Percentiles rank a stretch among this genome's conserved stretches.
These are phyloP conservation scores for Plasmodium adleri DNA, from an alignment of 169 alveolate genomes.

Conservation along the genomic window DNA sequence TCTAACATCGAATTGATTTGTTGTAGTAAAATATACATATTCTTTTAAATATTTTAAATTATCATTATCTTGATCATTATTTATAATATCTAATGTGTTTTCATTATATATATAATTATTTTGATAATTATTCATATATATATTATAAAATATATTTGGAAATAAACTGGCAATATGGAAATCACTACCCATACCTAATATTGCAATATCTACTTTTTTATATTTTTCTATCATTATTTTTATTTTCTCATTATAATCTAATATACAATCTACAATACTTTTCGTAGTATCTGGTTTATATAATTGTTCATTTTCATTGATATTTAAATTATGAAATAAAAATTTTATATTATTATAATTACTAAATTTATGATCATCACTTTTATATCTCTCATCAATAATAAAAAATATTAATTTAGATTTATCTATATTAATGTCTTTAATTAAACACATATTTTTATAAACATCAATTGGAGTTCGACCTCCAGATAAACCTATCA, in stretches of 20 bases:
- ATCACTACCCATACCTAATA: slow-evolving; percentile 74
- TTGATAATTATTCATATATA: slow-evolving; percentile 60
- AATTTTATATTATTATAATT: slow-evolving; percentile 63
- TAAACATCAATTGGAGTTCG: slow-evolving; percentile 68
- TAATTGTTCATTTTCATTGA: slow-evolving; percentile 52
- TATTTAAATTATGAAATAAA: slow-evolving; percentile 40
- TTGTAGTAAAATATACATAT: slow-evolving; percentile 67
- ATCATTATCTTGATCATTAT: slow-evolving; percentile 33
- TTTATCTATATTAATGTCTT: slow-evolving; percentile 50
- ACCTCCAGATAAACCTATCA: slow-evolving; percentile 70
- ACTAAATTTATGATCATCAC: slow-evolving; percentile 54
- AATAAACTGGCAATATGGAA: slow-evolving; percentile 60
- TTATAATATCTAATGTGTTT: background rate
- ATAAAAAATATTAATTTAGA: slow-evolving; percentile 59
- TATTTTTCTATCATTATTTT: slow-evolving; percentile 33
- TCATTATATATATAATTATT: slow-evolving; percentile 60
- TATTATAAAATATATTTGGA: slow-evolving; percentile 46
- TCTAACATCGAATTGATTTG: slow-evolving; percentile 77
- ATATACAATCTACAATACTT: slow-evolving; percentile 34
- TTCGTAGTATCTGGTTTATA: slow-evolving; percentile 46
- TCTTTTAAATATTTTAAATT: slow-evolving; percentile 43
- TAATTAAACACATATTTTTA: slow-evolving; percentile 50
- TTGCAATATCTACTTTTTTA: slow-evolving; percentile 50
- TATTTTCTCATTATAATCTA: slow-evolving; percentile 66
- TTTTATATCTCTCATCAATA: slow-evolving; percentile 68